phyloP scores from a whole-genome alignment of 306 rosid genomes.

The Dicorynia guianensis region DNA sequence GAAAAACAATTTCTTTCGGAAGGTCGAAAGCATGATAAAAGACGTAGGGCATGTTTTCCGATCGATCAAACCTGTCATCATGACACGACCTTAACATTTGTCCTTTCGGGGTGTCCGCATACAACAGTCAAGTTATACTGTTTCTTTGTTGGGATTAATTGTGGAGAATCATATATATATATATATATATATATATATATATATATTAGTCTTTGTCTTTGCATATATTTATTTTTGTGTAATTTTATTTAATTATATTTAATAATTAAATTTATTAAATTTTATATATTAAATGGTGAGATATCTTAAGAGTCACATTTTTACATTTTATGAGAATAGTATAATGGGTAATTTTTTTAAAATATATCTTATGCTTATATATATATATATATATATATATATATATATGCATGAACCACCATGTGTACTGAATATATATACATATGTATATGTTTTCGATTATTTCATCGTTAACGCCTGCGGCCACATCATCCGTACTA shows the following conservation, averaged over 20 bases:
- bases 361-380: too few relatives aligned
- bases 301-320: too few relatives aligned
- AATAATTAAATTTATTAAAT: too few relatives aligned
- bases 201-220: too few relatives aligned
- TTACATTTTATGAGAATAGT: too few relatives aligned
- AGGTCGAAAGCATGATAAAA: conserved; percentile 59
- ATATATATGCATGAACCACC: conserved; percentile 46
- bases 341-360: too few relatives aligned
- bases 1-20: conserved; percentile 55
- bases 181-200: too few relatives aligned
- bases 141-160: conserved; percentile 41
- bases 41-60: conserved; percentile 69
- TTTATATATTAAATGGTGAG: too few relatives aligned
- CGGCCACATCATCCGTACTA: conserved; percentile 45
- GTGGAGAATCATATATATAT: conserved; percentile 39
- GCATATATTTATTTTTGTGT: too few relatives aligned
- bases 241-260: too few relatives aligned
- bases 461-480: conserved; percentile 38
- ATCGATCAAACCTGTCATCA: conserved; percentile 68
- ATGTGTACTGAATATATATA: not conserved
- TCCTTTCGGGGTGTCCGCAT: conserved; percentile 90
- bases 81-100: conserved; percentile 97
- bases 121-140: conserved; percentile 62
- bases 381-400: too few relatives aligned
- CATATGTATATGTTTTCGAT: conserved; percentile 15